Evolutionary conservation across 805 yeast species (phyloP).

Genomic region (Cyberlindnera saturnus): DNA sequence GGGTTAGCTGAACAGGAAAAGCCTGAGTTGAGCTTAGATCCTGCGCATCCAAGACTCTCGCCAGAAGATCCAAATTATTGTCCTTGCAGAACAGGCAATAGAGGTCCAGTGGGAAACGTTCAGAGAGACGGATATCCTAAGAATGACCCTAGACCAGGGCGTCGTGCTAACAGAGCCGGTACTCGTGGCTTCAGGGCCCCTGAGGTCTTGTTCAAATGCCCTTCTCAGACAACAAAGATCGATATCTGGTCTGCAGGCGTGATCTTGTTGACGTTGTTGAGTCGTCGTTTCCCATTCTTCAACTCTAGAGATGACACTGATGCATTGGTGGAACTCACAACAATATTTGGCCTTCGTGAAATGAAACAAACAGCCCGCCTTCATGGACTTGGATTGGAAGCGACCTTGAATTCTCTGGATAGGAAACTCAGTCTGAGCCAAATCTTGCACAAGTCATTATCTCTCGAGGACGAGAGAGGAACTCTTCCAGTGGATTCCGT

Average conservation of each 20-base stretch:
- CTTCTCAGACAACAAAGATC: conserved; percentile 57
- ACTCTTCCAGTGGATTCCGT: conserved; percentile 69
- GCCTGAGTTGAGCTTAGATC: conserved; percentile 4
- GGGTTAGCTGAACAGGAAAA: conserved; percentile 58
- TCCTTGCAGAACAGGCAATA: conserved; percentile 40
- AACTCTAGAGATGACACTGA: conserved; percentile 92
- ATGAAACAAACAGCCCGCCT: conserved; percentile 72
- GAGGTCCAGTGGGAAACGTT: conserved; percentile 15
- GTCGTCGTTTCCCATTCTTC: conserved; percentile 86
- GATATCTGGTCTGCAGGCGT: conserved; percentile 86
- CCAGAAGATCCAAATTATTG: conserved; percentile 33
- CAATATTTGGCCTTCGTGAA: conserved; percentile 69
- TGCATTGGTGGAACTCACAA: conserved; percentile 78
- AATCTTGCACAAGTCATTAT: conserved; percentile 38
- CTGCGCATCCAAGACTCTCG: neutral
- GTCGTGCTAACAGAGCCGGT: conserved; percentile 95
- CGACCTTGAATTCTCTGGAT: conserved; percentile 47
- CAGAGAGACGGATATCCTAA: conserved; percentile 66
- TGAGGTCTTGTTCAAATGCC: conserved; percentile 51
- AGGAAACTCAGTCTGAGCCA: conserved; percentile 22
- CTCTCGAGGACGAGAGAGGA: conserved; percentile 44
- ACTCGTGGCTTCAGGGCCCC: conserved; percentile 89
- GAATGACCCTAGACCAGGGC: conserved; percentile 79
- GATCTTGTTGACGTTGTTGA: conserved; percentile 63
- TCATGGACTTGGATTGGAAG: conserved; percentile 86